These are phyloP conservation scores for Calonectria fujianensis DNA, from an alignment of 2,329 filamentous ascomycete genomes.

Conservation along the genomic window DNA sequence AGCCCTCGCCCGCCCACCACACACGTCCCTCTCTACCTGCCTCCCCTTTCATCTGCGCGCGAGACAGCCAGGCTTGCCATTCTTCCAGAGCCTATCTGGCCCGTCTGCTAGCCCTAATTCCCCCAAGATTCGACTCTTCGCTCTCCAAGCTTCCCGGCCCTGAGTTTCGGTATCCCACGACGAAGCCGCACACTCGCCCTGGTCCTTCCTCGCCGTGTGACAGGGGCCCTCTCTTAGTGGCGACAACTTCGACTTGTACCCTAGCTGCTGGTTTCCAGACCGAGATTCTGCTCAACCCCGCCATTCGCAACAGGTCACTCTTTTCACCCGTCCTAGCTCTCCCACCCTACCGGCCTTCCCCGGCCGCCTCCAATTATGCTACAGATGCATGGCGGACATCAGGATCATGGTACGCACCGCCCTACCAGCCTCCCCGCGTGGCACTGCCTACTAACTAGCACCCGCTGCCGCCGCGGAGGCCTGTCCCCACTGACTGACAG, in stretches of 20 bases:
- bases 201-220: constrained; percentile 37
- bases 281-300: constrained; percentile 54
- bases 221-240: constrained; percentile 39
- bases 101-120: constrained; percentile 2
- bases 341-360: constrained; percentile 45
- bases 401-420: constrained; percentile 62
- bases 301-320: constrained; percentile 47
- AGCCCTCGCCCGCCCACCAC: constrained; percentile 18
- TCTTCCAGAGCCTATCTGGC: constrained; percentile 13
- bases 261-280: constrained; percentile 46
- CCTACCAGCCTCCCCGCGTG: constrained; percentile 24
- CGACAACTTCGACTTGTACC: constrained; percentile 41
- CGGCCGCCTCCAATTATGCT: constrained; percentile 64
- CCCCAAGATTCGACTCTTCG: constrained; percentile 34
- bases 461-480: constrained; percentile 24
- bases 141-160: constrained; percentile 40
- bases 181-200: constrained; percentile 34
- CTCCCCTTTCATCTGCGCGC: neutral
- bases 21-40: constrained; percentile 5
- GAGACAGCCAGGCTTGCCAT: constrained; percentile 22
- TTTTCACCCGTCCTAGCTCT: constrained; percentile 44
- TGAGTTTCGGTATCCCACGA: constrained; percentile 46
- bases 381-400: constrained; percentile 65
- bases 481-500: constrained; percentile 42
- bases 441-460: constrained; percentile 32